Conservation (phyloP, 1,139 yeast genomes). For the Diutina siamensis region DNA sequence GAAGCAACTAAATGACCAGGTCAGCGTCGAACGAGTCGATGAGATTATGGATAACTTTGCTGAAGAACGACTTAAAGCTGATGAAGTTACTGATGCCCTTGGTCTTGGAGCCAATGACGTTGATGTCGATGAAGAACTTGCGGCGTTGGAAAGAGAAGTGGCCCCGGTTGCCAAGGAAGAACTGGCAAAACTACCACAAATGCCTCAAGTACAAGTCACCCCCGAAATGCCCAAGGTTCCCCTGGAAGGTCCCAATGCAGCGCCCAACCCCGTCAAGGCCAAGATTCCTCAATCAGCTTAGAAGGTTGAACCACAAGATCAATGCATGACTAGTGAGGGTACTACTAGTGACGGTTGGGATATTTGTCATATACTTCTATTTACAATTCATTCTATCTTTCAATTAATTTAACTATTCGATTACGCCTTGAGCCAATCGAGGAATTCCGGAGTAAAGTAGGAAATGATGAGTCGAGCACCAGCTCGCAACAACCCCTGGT, state of each 20-base stretch:
- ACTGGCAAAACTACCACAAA: no score
- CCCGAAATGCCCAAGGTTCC: background rate
- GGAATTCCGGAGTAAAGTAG: slow-evolving; percentile 90
- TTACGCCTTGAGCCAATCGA: slow-evolving; percentile 65
- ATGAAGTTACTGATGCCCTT: slow-evolving; percentile 43
- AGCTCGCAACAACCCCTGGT: slow-evolving; percentile 85
- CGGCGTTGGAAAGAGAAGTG: background rate
- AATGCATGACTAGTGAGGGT: no score
- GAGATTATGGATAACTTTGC: slow-evolving; percentile 73
- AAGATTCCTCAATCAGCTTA: background rate
- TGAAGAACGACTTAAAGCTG: slow-evolving; percentile 71
- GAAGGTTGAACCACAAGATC: no score
- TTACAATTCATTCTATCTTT: background rate
- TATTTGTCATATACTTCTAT: no score
- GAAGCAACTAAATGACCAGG: slow-evolving; percentile 62
- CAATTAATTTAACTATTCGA: background rate
- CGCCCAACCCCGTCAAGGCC: background rate
- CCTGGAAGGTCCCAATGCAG: background rate
- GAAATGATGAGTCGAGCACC: slow-evolving; percentile 90
- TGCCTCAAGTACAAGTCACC: background rate
- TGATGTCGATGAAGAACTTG: slow-evolving; percentile 5
- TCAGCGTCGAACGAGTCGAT: slow-evolving; percentile 73
- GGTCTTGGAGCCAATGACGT: slow-evolving; percentile 14
- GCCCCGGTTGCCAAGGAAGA: background rate
- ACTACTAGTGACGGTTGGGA: no score